These are phyloP conservation scores for Lentinula sp. DNA, from an alignment of 768 basidiomycete genomes.

Conservation along the genomic window DNA sequence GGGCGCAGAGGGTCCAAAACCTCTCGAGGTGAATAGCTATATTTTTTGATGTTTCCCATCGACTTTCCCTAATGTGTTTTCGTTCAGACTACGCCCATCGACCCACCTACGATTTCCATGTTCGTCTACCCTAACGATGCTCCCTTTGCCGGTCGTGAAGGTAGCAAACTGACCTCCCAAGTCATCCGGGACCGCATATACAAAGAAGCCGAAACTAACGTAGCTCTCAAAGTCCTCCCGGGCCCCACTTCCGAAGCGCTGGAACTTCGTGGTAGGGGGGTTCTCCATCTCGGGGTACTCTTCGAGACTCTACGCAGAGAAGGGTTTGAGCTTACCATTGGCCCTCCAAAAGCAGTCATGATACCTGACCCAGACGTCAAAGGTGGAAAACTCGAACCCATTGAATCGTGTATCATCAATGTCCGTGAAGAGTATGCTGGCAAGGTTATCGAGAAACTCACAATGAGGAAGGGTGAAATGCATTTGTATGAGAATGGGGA, in stretches of 20 bases:
- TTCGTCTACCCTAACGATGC: conserved; percentile 42
- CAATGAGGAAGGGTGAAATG: conserved; percentile 46
- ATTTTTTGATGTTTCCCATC: background rate
- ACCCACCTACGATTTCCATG: conserved; percentile 45
- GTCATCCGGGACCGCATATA: conserved; percentile 41
- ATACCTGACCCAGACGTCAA: conserved; percentile 31
- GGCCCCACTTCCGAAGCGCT: conserved; percentile 44
- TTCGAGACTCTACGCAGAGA: conserved; percentile 44
- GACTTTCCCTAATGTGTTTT: background rate
- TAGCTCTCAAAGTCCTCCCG: conserved; percentile 41
- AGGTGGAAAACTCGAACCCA: conserved; percentile 33
- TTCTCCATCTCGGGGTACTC: conserved; percentile 45
- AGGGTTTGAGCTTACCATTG: conserved; percentile 41
- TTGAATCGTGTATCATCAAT: conserved; percentile 39
- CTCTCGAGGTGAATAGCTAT: conserved; percentile 27
- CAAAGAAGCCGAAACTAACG: conserved; percentile 48
- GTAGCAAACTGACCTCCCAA: conserved; percentile 43
- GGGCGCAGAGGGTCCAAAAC: conserved; percentile 31
- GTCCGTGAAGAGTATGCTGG: conserved; percentile 44
- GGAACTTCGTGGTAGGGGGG: conserved; percentile 42
- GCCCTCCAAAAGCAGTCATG: conserved; percentile 46
- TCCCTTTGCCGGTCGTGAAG: conserved; percentile 39
- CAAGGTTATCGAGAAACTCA: conserved; percentile 42
- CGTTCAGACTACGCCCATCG: conserved; percentile 37
- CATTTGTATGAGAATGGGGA: conserved; percentile 39